phyloP scores from a whole-genome alignment of 352 stramenopile species.

The Globisporangium barbulae region DNA sequence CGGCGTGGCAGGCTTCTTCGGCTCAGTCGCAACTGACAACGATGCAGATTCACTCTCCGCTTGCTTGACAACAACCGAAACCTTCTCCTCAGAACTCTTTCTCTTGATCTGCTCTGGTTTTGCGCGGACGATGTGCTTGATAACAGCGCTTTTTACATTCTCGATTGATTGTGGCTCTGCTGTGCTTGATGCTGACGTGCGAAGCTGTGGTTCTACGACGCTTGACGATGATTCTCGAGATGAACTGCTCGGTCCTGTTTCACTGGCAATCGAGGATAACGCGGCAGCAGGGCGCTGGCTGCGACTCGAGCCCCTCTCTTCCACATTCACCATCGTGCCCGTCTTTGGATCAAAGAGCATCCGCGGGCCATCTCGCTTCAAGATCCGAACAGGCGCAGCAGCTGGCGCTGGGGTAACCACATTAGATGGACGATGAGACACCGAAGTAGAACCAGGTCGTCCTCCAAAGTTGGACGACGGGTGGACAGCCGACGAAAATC shows the following conservation, averaged over 20 bases:
- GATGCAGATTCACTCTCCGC: not conserved
- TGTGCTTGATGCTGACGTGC: not conserved
- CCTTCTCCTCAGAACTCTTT: not conserved
- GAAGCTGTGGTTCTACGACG: not conserved
- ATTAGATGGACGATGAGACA: not conserved
- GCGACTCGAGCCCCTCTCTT: slow-evolving; percentile 15
- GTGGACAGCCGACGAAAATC: not conserved
- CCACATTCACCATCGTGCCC: slow-evolving; percentile 47
- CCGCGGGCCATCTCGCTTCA: slow-evolving; percentile 50
- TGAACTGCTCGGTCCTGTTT: not conserved
- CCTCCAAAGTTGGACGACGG: not conserved
- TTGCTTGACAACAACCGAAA: not conserved
- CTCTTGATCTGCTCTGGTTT: slow-evolving; percentile 1
- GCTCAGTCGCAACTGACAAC: not conserved
- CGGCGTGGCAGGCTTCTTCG: not conserved
- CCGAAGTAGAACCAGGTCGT: not conserved
- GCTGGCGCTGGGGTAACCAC: not conserved
- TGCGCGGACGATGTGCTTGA: not conserved
- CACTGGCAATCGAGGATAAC: not conserved
- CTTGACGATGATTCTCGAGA: not conserved
- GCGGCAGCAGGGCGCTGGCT: not conserved
- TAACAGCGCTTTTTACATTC: not conserved
- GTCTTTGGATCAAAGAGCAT: slow-evolving; percentile 78
- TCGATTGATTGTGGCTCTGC: not conserved
- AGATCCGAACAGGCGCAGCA: slow-evolving; percentile 34